Conservation (phyloP, 1,284 basidiomycete species). For the Heterobasidion occidentale region DNA sequence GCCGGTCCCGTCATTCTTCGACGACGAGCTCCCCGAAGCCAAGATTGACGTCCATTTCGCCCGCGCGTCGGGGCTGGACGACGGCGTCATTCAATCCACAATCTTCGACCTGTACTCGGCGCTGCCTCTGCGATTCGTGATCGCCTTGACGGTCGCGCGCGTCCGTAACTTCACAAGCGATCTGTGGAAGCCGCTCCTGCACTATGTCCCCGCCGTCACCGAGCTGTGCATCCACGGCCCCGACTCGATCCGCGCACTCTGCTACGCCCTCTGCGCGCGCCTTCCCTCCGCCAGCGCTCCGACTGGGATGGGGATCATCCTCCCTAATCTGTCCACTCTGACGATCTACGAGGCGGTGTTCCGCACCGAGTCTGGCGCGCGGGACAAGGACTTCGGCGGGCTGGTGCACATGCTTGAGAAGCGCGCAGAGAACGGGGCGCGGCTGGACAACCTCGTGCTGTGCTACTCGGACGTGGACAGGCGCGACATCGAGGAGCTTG, state of each 20-base stretch:
- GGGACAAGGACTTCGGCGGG: constrained; percentile 4
- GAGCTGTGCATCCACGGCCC: constrained; percentile 12
- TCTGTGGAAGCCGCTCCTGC: constrained; percentile 6
- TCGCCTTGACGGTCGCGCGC: constrained; percentile 10
- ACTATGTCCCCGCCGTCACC: constrained; percentile 5
- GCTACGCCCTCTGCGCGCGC: constrained; percentile 1
- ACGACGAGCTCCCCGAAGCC: constrained; percentile 6
- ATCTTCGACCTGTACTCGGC: constrained; percentile 6
- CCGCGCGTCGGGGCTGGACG: constrained; percentile 8
- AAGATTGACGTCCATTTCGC: constrained; percentile 11
- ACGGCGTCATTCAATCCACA: constrained; percentile 3
- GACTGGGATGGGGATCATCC: not conserved
- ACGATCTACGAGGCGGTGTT: constrained; percentile 11
- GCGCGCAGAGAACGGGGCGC: not conserved
- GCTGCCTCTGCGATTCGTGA: constrained; percentile 7
- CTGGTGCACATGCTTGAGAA: constrained; percentile 5
- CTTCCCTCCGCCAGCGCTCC: constrained; percentile 1
- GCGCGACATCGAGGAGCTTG: constrained; percentile 10
- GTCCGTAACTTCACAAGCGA: not conserved
- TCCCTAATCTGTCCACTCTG: constrained; percentile 7
- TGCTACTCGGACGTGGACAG: constrained; percentile 11
- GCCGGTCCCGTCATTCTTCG: constrained; percentile 9
- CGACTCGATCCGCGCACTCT: constrained; percentile 6
- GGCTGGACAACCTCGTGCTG: constrained; percentile 6
- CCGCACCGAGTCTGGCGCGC: constrained; percentile 1